Conservation (phyloP, 2,329 filamentous ascomycete species). For the Metarhizium brunneum region DNA sequence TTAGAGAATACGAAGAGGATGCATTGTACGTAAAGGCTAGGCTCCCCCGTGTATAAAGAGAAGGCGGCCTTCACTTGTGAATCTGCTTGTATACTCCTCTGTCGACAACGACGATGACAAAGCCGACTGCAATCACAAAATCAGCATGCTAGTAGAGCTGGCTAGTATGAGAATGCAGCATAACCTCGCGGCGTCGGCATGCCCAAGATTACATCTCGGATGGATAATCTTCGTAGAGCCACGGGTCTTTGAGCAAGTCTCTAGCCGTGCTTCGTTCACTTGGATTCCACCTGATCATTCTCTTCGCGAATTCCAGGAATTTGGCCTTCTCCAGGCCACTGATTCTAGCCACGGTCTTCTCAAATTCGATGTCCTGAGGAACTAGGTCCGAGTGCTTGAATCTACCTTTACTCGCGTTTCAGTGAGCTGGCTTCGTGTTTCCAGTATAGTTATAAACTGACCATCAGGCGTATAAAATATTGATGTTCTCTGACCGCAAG, state of each 20-base stretch:
- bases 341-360: background rate
- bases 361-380: background rate
- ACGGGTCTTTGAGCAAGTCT: slow-evolving; percentile 7
- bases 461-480: slow-evolving; percentile 5
- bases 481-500: slow-evolving; percentile 6
- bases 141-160: too few species aligned
- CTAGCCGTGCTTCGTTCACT: slow-evolving; percentile 4
- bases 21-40: too few species aligned
- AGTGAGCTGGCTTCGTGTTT: background rate
- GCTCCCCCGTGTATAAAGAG: too few species aligned
- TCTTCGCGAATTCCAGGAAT: slow-evolving; percentile 6
- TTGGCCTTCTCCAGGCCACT: slow-evolving; percentile 4
- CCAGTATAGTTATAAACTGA: background rate
- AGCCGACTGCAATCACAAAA: too few species aligned
- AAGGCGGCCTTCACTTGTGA: too few species aligned
- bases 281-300: slow-evolving; percentile 6
- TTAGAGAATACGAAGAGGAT: too few species aligned
- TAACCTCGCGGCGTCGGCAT: too few species aligned
- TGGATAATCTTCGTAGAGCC: slow-evolving; percentile 5
- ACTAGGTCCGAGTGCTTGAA: slow-evolving; percentile 2
- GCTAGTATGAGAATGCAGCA: too few species aligned
- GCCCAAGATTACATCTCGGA: too few species aligned
- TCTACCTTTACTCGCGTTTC: background rate
- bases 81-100: too few species aligned
- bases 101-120: too few species aligned